These are phyloP conservation scores for Populus tomentosa DNA, from an alignment of 441 rosid genomes.

Conservation along the genomic window DNA sequence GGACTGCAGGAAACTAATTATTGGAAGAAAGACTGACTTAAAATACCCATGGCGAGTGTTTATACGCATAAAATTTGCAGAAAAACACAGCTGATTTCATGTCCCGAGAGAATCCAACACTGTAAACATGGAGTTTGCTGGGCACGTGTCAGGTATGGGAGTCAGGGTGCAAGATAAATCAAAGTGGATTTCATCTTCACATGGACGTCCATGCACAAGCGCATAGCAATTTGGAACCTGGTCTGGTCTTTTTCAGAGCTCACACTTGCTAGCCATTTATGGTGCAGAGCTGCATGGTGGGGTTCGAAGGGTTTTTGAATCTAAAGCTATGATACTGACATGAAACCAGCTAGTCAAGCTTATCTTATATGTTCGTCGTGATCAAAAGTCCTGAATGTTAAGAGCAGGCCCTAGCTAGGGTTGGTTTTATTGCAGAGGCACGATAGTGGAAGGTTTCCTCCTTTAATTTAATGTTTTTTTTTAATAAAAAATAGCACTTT, in stretches of 20 bases:
- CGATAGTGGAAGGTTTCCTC: neutral
- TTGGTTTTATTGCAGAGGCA: no score
- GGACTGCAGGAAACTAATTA: no score
- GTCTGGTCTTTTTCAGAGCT: neutral
- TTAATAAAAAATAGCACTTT: neutral
- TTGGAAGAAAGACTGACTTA: no score
- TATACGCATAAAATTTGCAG: neutral
- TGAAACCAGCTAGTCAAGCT: neutral
- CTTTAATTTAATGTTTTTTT: neutral
- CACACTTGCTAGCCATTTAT: constrained; percentile 1
- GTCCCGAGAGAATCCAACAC: constrained; percentile 8
- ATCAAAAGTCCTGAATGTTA: no score
- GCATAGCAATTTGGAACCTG: neutral
- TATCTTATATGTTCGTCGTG: neutral
- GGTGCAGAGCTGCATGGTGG: neutral
- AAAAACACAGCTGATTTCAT: neutral
- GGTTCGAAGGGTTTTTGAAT: neutral
- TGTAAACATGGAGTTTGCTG: constrained; percentile 2
- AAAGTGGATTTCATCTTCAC: constrained; percentile 1
- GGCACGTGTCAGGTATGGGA: constrained; percentile 22
- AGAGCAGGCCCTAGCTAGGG: no score
- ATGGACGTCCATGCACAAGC: neutral
- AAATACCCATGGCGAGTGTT: no score
- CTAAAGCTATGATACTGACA: neutral
- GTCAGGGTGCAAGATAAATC: constrained; percentile 21